phyloP scores from a whole-genome alignment of 169 alveolate genomes.

The Plasmodium yoelii region DNA sequence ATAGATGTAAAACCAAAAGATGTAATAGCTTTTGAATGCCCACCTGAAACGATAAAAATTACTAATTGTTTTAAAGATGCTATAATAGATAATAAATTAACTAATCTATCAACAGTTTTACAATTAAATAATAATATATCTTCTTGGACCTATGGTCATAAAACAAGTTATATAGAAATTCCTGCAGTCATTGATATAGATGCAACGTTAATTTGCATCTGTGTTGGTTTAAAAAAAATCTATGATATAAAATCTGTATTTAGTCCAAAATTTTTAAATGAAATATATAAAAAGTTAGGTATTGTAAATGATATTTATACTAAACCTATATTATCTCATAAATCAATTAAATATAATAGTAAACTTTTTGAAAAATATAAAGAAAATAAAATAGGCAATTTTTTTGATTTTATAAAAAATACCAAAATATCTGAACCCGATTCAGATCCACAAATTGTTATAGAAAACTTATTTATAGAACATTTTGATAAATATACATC shows the following conservation, averaged over 20 bases:
- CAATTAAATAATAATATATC: constrained; percentile 17
- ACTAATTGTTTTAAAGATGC: constrained; percentile 64
- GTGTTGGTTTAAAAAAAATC: constrained; percentile 29
- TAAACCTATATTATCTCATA: not conserved
- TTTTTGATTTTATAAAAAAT: constrained; percentile 14
- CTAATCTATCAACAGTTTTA: not conserved
- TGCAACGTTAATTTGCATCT: constrained; percentile 35
- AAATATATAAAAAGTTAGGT: constrained; percentile 23
- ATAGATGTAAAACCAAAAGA: constrained; percentile 45
- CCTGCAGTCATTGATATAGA: constrained; percentile 14
- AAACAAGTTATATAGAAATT: constrained; percentile 32
- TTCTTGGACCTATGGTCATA: constrained; percentile 14
- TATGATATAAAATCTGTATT: constrained; percentile 10
- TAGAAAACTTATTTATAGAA: not conserved
- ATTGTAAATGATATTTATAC: not conserved
- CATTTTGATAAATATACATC: not conserved
- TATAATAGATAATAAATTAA: constrained; percentile 5
- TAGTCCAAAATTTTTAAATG: constrained; percentile 2
- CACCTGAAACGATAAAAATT: constrained; percentile 30
- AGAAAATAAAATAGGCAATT: not conserved
- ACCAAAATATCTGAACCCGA: constrained; percentile 16
- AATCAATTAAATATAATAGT: too few relatives aligned
- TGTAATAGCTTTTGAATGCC: constrained; percentile 58
- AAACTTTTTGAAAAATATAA: not conserved
- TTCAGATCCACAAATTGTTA: constrained; percentile 23